Percentiles rank a stretch among this genome's conserved stretches.
phyloP scores from a whole-genome alignment of 2,329 filamentous ascomycete genomes.

The Talaromyces sp. region DNA sequence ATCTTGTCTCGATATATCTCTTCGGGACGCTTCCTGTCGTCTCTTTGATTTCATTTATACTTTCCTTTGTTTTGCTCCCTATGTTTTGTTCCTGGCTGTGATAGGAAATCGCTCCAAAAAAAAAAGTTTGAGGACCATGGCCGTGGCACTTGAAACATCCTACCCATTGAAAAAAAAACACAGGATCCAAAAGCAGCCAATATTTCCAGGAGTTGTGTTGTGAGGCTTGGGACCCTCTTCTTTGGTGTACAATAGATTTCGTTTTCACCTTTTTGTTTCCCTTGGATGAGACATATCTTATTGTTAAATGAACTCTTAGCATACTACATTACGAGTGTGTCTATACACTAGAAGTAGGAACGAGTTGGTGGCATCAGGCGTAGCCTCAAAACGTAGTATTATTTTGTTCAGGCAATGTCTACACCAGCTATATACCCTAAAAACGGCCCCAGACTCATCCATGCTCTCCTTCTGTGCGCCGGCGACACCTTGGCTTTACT shows the following conservation, averaged over 20 bases:
- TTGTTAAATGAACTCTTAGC: conserved; percentile 1
- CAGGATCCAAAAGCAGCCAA: background rate
- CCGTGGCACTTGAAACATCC: background rate
- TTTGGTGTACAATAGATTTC: conserved; percentile 17
- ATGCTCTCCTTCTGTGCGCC: conserved; percentile 2
- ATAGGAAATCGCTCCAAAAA: background rate
- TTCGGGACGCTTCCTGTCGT: background rate
- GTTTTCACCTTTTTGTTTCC: conserved; percentile 11
- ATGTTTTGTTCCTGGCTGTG: background rate
- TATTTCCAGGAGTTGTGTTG: background rate
- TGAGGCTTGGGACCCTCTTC: background rate
- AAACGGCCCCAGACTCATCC: conserved; percentile 13
- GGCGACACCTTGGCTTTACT: background rate
- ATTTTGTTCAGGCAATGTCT: conserved; percentile 2
- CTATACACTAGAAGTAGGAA: background rate
- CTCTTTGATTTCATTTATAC: background rate
- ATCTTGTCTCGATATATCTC: background rate
- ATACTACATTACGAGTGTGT: background rate
- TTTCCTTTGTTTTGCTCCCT: conserved; percentile 1
- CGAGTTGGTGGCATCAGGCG: too few species aligned
- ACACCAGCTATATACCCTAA: conserved; percentile 10
- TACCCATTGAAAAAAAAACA: background rate
- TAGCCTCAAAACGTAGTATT: too few species aligned
- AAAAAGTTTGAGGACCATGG: background rate
- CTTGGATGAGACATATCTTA: conserved; percentile 7